A percentile compares a stretch with the other conserved stretches of the same genome.
Conservation (phyloP, 805 yeast genomes). For the Citeromyces matritensis region DNA sequence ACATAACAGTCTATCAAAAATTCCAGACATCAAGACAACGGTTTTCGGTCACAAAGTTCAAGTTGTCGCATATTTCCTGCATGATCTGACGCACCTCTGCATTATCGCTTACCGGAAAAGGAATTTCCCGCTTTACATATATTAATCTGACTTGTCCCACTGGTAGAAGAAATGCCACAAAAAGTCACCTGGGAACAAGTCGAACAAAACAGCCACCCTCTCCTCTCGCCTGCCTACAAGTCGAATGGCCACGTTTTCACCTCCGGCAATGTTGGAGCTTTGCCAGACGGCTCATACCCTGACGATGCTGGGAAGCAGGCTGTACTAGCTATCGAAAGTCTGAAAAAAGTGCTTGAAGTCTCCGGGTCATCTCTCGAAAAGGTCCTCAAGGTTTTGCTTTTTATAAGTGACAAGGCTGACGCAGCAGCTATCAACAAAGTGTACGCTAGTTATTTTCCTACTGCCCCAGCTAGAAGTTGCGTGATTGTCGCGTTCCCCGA, state of each 20-base stretch:
- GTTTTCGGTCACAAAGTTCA: no score
- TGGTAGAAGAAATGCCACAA: not conserved
- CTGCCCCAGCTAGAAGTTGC: slow-evolving; percentile 29
- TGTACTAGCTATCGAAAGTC: slow-evolving; percentile 18
- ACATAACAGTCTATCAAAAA: no score
- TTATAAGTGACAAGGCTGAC: slow-evolving; percentile 21
- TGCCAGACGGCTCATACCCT: slow-evolving; percentile 8
- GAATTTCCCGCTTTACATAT: no score
- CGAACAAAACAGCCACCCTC: slow-evolving; percentile 12
- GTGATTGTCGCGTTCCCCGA: slow-evolving; percentile 29
- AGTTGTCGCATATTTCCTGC: no score
- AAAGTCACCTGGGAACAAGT: slow-evolving; percentile 21
- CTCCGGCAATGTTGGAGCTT: slow-evolving; percentile 25
- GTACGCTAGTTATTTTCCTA: slow-evolving; percentile 23
- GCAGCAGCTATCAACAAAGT: slow-evolving; percentile 22
- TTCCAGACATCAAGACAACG: no score
- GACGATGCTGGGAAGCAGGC: slow-evolving; percentile 23
- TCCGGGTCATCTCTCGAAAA: slow-evolving; percentile 23
- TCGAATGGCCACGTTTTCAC: slow-evolving; percentile 22
- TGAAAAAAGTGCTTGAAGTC: slow-evolving; percentile 17
- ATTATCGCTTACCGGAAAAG: no score
- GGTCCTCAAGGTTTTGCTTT: slow-evolving; percentile 26
- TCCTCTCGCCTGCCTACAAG: slow-evolving; percentile 20
- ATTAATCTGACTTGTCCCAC: no score
- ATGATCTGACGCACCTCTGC: no score